Conservation (phyloP, 2,329 filamentous ascomycete species). For the Metarhizium humberi region DNA sequence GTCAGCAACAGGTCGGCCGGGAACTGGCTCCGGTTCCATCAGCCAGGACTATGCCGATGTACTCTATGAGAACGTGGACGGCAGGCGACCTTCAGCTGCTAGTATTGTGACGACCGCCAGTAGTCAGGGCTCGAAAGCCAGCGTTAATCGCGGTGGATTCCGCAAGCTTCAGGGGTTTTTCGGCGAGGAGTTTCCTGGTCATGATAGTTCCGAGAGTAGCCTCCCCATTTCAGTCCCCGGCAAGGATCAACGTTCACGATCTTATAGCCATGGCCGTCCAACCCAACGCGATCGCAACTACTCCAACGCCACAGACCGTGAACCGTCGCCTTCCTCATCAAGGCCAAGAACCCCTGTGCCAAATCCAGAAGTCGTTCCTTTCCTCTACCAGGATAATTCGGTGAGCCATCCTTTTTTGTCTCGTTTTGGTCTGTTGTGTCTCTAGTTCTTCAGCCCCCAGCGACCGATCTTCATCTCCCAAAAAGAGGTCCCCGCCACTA, state of each 20-base stretch:
- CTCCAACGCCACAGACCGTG: slow-evolving; percentile 65
- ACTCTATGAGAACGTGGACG: slow-evolving; percentile 52
- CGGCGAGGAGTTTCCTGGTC: slow-evolving; percentile 74
- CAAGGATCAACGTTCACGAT: slow-evolving; percentile 55
- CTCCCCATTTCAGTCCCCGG: slow-evolving; percentile 37
- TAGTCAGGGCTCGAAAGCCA: slow-evolving; percentile 72
- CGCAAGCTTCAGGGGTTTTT: slow-evolving; percentile 89
- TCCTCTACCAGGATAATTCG: slow-evolving; percentile 77
- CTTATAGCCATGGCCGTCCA: slow-evolving; percentile 49
- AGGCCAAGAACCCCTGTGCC: slow-evolving; percentile 78
- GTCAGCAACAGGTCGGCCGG: slow-evolving; percentile 26
- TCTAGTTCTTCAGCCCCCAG: background rate
- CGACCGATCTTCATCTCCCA: slow-evolving; percentile 1
- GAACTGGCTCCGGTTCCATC: slow-evolving; percentile 5
- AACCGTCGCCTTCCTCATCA: slow-evolving; percentile 66
- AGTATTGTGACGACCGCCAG: slow-evolving; percentile 73
- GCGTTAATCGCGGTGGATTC: slow-evolving; percentile 59
- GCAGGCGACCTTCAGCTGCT: slow-evolving; percentile 76
- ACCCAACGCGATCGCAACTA: slow-evolving; percentile 66
- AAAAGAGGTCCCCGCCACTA: background rate
- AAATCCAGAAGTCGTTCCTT: slow-evolving; percentile 92
- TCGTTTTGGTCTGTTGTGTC: background rate
- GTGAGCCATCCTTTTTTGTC: slow-evolving; percentile 34
- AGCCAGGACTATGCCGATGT: slow-evolving; percentile 51
- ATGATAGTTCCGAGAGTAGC: slow-evolving; percentile 66